Conservation (phyloP, 2,329 filamentous ascomycete species). For the Fusarium sp. region DNA sequence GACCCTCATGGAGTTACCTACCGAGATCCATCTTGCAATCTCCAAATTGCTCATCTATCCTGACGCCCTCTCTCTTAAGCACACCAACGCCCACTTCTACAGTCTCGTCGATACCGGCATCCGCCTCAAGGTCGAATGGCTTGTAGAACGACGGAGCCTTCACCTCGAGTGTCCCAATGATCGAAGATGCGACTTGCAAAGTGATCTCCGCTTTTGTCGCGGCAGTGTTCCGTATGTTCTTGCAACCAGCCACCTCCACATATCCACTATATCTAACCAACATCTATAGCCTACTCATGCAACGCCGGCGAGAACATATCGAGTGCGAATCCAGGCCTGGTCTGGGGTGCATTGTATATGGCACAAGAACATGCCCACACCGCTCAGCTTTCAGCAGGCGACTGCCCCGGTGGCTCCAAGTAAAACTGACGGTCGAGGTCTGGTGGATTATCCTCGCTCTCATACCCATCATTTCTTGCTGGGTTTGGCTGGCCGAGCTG, state of each 20-base stretch:
- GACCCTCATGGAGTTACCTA: constrained; percentile 68
- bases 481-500: constrained; percentile 53
- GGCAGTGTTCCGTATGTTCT: constrained; percentile 71
- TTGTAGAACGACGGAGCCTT: constrained; percentile 74
- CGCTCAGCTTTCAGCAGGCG: constrained; percentile 62
- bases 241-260: too few relatives aligned
- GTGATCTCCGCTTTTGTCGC: constrained; percentile 72
- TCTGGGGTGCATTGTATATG: constrained; percentile 70
- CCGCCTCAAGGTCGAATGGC: constrained; percentile 77
- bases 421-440: constrained; percentile 62
- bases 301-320: constrained; percentile 70
- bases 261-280: neutral
- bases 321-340: constrained; percentile 73
- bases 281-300: constrained; percentile 67
- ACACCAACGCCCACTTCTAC: constrained; percentile 76
- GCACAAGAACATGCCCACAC: constrained; percentile 64
- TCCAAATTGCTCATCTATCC: constrained; percentile 75
- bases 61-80: constrained; percentile 80
- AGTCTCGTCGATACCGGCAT: constrained; percentile 76
- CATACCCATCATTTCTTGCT: constrained; percentile 58
- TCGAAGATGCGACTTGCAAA: constrained; percentile 70
- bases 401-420: constrained; percentile 62
- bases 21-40: constrained; percentile 78
- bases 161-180: constrained; percentile 78
- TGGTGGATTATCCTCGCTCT: constrained; percentile 66